Conservation (phyloP, 257 asterid genomes). For the Plectranthus barbatus region DNA sequence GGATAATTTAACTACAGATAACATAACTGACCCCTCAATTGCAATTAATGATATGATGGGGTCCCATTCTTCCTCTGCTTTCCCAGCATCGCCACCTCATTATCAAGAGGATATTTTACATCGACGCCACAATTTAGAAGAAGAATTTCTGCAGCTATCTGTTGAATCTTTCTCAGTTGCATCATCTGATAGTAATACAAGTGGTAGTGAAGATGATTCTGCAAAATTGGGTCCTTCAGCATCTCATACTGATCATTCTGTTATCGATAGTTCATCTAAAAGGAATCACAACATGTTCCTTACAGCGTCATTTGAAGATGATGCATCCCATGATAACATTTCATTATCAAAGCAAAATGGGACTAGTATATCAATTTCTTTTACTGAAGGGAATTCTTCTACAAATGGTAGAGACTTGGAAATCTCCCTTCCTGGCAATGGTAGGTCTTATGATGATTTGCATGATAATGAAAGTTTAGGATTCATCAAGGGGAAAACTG, state of each 20-base stretch:
- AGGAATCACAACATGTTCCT: constrained; percentile 16
- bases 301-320: constrained; percentile 9
- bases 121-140: constrained; percentile 84
- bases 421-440: constrained; percentile 14
- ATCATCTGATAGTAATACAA: constrained; percentile 81
- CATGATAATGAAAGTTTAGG: constrained; percentile 21
- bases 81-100: constrained; percentile 87
- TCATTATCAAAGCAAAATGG: constrained; percentile 35
- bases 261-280: constrained; percentile 19
- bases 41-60: constrained; percentile 34
- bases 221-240: constrained; percentile 27
- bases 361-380: constrained; percentile 11
- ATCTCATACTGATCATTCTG: constrained; percentile 33
- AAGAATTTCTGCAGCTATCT: constrained; percentile 77
- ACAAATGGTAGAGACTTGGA: constrained; percentile 24
- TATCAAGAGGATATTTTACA: constrained; percentile 81
- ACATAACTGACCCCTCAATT: constrained; percentile 26
- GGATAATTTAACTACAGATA: constrained; percentile 26
- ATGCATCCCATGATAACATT: constrained; percentile 20
- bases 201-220: constrained; percentile 61
- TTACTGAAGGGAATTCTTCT: constrained; percentile 21
- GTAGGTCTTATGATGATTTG: constrained; percentile 17
- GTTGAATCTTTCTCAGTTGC: constrained; percentile 62
- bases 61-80: constrained; percentile 37
- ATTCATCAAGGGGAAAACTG: constrained; percentile 25